Base-by-base conservation (phyloP, 768 basidiomycete species). In the Naganishia antarctica region DNA sequence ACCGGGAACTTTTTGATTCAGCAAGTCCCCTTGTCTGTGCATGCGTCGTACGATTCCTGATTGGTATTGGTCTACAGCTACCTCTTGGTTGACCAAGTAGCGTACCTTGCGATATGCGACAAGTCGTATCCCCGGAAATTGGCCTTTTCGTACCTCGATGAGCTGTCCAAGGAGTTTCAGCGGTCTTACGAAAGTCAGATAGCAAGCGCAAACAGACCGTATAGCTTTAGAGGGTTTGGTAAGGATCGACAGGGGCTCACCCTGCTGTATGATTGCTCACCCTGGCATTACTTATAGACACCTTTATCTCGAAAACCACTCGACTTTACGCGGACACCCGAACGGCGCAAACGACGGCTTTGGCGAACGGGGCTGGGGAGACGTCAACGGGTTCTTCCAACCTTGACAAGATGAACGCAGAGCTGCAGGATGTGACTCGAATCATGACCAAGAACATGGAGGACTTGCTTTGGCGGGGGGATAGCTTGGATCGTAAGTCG, bases 381-480 rank as follows among this genome's bases (percentile, higher is more conserved):
- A 71, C 73, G 0, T 88, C 88, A 23, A 84, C 78, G 64, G 86
- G 87, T 26, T 82, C 86, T 23, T 87, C 85, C 13, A 83, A 84
- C 60, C 77, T 99, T 61, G 91, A 92, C 76, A 87, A 83, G 78
- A 81, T 99, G 48, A 98, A 98, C 73, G 92, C 91, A 72, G 94
- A 99, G 69, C 81, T 99, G 40, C 91, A 96, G 74, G 96, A 99
- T 73, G 96, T 99, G 65, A 97, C 96, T 51, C 82, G 91, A 69
- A 98, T 99, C 78, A 98, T 99, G 96, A 98, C 96, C 9, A 98
- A 99, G 81, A 98, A 99, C 74, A 99, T 99, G 94, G 96, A 99
- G 79, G 96, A 99, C 78, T 80, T 99, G 58, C 79, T 99, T 51
- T 98, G 94, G 96, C 82, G 96, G 76, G 96, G 96, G 28, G 96